These are phyloP conservation scores for Capronia americana DNA, from an alignment of 2,329 filamentous ascomycete genomes.

Conservation along the genomic window DNA sequence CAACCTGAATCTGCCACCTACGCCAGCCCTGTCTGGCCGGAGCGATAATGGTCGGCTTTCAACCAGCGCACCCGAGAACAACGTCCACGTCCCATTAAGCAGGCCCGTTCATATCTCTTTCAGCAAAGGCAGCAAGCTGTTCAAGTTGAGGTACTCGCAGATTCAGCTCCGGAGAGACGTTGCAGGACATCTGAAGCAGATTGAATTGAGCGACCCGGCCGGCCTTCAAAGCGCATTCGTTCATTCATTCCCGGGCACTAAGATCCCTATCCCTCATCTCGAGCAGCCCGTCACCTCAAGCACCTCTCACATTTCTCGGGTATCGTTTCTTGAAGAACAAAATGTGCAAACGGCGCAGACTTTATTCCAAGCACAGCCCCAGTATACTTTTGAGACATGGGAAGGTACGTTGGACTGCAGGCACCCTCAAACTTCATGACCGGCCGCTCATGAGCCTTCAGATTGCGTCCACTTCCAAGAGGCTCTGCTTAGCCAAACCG, in stretches of 20 bases:
- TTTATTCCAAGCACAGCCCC: slow-evolving; percentile 50
- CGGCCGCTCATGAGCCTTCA: slow-evolving; percentile 29
- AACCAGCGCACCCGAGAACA: slow-evolving; percentile 35
- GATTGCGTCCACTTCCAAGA: slow-evolving; percentile 53
- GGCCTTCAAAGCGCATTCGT: slow-evolving; percentile 48
- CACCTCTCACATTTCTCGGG: slow-evolving; percentile 45
- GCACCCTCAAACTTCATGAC: neutral
- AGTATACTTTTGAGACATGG: slow-evolving; percentile 53
- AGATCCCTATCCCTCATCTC: slow-evolving; percentile 50
- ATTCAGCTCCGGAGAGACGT: slow-evolving; percentile 51
- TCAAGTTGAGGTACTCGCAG: slow-evolving; percentile 49
- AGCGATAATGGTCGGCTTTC: slow-evolving; percentile 36
- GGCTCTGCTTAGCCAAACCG: slow-evolving; percentile 47
- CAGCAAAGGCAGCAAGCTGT: slow-evolving; percentile 47
- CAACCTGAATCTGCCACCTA: slow-evolving; percentile 40
- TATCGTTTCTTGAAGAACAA: slow-evolving; percentile 53
- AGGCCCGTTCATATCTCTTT: slow-evolving; percentile 43
- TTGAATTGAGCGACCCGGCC: slow-evolving; percentile 48
- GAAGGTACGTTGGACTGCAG: slow-evolving; percentile 42
- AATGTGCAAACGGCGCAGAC: slow-evolving; percentile 49
- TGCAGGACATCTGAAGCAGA: slow-evolving; percentile 45
- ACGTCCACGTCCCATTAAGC: slow-evolving; percentile 25
- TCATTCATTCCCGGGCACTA: slow-evolving; percentile 48
- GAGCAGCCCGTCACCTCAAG: slow-evolving; percentile 49
- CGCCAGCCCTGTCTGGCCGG: slow-evolving; percentile 41